Percentiles rank a stretch among this genome's conserved stretches.
Conservation (phyloP, 345 rosid genomes). For the Raphanus raphanistrum region DNA sequence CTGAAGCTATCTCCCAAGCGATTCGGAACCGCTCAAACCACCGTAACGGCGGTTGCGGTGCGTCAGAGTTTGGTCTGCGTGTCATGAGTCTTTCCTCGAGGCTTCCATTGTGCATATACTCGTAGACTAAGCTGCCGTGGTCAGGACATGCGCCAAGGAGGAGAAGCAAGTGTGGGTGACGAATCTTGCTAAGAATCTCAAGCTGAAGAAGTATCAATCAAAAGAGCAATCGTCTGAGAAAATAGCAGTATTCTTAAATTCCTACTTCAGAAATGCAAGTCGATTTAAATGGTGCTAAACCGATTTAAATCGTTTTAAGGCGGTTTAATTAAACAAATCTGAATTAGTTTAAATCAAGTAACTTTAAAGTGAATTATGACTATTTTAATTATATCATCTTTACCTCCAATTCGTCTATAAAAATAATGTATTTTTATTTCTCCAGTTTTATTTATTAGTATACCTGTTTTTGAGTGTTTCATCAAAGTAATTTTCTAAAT, state of each 20-base stretch:
- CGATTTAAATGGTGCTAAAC: background rate
- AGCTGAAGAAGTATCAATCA: constrained; percentile 49
- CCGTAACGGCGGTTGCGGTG: constrained; percentile 46
- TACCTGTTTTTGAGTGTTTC: too few species aligned
- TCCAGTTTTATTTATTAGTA: too few species aligned
- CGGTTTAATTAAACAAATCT: too few species aligned
- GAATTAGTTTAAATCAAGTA: background rate
- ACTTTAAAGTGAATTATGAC: background rate
- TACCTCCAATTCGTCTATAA: background rate
- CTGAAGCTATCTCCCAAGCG: constrained; percentile 88
- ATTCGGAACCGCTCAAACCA: constrained; percentile 78
- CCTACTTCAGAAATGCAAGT: too few species aligned
- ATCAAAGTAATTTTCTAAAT: too few species aligned
- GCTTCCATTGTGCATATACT: constrained; percentile 92
- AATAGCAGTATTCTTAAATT: background rate
- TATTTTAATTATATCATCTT: background rate
- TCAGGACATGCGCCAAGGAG: constrained; percentile 91
- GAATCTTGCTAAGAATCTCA: constrained; percentile 76
- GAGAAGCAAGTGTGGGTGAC: constrained; percentile 87
- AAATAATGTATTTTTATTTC: background rate
- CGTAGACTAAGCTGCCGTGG: constrained; percentile 73
- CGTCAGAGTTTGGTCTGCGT: constrained; percentile 36
- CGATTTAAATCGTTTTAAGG: too few species aligned
- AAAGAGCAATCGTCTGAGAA: background rate
- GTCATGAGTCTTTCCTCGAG: constrained; percentile 66